Conservation (phyloP, 129 eudicot species). For the Centaurea solstitialis region DNA sequence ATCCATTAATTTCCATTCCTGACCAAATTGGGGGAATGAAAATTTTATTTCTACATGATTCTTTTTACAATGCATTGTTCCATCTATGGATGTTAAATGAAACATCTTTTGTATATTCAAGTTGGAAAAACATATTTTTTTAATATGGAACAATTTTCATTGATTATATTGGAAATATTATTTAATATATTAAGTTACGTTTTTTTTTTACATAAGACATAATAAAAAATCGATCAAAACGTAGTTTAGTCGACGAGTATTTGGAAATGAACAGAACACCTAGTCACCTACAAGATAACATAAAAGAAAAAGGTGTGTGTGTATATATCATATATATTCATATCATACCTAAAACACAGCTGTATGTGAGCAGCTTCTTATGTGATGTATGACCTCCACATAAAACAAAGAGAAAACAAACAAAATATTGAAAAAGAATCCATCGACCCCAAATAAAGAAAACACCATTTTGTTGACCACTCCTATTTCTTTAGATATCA, state of each 20-base stretch:
- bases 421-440: constrained; percentile 1
- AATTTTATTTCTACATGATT: too few relatives aligned
- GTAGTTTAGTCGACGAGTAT: background rate
- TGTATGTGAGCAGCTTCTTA: constrained; percentile 14
- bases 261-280: constrained; percentile 14
- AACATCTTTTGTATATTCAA: too few relatives aligned
- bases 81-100: too few relatives aligned
- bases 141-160: too few relatives aligned
- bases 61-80: too few relatives aligned
- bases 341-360: constrained; percentile 23
- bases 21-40: too few relatives aligned
- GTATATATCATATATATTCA: background rate
- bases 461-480: background rate
- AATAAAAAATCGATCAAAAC: too few relatives aligned
- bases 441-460: background rate
- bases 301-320: background rate
- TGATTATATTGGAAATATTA: too few relatives aligned
- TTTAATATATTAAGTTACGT: too few relatives aligned
- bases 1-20: too few relatives aligned
- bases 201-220: too few relatives aligned
- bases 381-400: background rate
- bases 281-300: constrained; percentile 4
- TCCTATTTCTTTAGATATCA: background rate
- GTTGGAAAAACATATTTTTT: too few relatives aligned
- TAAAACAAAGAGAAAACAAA: constrained; percentile 13